Percentiles rank a stretch among this genome's conserved stretches.
Evolutionary conservation across 257 asterid species (phyloP).

Genomic region (Plantago elongata): DNA sequence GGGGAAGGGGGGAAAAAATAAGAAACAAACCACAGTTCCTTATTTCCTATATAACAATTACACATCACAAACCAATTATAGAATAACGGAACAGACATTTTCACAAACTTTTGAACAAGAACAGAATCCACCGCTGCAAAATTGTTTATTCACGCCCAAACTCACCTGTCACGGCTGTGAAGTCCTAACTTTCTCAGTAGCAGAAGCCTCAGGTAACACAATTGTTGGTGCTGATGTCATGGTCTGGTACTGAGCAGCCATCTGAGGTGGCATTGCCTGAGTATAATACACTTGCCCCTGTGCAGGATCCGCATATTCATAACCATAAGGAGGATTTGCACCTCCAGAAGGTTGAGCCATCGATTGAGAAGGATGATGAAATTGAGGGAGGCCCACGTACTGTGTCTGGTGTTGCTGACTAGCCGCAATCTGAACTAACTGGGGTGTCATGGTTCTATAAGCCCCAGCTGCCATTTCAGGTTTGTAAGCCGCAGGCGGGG

Average conservation of each 20-base stretch:
- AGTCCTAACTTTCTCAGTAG: conserved; percentile 46
- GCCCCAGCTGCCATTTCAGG: conserved; percentile 59
- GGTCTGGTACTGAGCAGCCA: conserved; percentile 74
- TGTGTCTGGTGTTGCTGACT: conserved; percentile 44
- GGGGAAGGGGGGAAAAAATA: conserved; percentile 23
- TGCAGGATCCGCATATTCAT: conserved; percentile 61
- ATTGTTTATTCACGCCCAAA: conserved; percentile 52
- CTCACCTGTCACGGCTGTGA: conserved; percentile 56
- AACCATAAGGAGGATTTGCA: conserved; percentile 38
- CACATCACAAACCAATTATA: conserved; percentile 63
- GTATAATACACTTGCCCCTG: conserved; percentile 69
- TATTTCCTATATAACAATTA: conserved; percentile 48
- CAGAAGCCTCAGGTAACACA: conserved; percentile 41
- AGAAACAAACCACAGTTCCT: conserved; percentile 28
- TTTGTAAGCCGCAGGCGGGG: conserved; percentile 45
- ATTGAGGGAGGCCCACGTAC: conserved; percentile 67
- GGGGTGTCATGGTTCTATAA: conserved; percentile 57
- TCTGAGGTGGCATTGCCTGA: conserved; percentile 59
- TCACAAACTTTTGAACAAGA: conserved; percentile 31
- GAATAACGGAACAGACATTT: conserved; percentile 34
- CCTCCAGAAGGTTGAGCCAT: conserved; percentile 55
- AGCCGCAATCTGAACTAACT: conserved; percentile 53
- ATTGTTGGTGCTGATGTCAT: conserved; percentile 42
- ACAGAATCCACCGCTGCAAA: conserved; percentile 56
- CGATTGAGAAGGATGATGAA: conserved; percentile 73